Percentiles rank a stretch among this genome's conserved stretches.
Evolutionary conservation across 306 rosid genomes (phyloP).

Genomic region (Quercus gilva): DNA sequence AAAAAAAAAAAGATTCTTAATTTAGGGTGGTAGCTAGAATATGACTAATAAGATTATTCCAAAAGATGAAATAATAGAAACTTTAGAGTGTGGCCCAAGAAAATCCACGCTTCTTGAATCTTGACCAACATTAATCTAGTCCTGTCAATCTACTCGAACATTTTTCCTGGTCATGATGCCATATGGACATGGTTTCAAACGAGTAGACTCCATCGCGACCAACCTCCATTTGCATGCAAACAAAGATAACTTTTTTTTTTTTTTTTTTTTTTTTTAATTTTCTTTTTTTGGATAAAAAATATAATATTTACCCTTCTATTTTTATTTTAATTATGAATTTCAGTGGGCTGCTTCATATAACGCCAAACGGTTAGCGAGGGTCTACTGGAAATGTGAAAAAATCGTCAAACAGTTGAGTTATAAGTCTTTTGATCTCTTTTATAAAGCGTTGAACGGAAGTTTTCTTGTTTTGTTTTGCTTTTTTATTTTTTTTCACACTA

Average conservation of each 20-base stretch:
- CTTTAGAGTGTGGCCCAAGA: conserved; percentile 6
- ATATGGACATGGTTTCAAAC: not conserved
- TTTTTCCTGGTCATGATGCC: not conserved
- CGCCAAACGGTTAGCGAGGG: no score
- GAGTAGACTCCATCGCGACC: not conserved
- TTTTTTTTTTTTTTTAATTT: no score
- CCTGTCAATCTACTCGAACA: not conserved
- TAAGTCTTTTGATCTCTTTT: no score
- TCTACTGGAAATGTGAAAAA: no score
- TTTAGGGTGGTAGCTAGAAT: not conserved
- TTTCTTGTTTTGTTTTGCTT: no score
- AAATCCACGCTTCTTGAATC: not conserved
- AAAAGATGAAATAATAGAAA: not conserved
- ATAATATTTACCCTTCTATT: not conserved
- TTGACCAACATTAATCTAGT: no score
- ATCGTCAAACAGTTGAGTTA: no score
- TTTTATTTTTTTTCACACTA: no score
- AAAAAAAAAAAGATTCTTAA: not conserved
- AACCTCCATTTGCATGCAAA: not conserved
- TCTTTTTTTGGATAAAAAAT: no score
- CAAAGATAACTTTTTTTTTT: not conserved
- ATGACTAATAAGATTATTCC: not conserved
- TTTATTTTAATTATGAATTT: not conserved
- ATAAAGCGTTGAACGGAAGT: no score
- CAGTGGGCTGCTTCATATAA: no score